A percentile compares a stretch with the other conserved stretches of the same genome.
These are phyloP conservation scores for Aspergillus bertholletiae DNA, from an alignment of 495 filamentous ascomycete genomes.

Conservation along the genomic window DNA sequence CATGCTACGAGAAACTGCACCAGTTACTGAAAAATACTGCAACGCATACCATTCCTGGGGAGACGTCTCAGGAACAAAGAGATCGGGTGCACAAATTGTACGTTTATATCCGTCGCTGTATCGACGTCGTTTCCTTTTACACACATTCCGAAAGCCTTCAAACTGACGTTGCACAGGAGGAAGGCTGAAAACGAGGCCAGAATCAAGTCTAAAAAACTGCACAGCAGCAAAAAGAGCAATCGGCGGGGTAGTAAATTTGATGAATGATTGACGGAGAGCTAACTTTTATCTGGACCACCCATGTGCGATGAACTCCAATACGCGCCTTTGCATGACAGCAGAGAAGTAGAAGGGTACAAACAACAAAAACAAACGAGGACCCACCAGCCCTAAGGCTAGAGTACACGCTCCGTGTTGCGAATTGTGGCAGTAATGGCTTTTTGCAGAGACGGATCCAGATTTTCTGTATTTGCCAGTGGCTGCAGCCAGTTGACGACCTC, in stretches of 20 bases:
- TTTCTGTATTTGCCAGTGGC: slow-evolving; percentile 48
- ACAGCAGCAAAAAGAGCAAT: slow-evolving; percentile 74
- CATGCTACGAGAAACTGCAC: slow-evolving; percentile 61
- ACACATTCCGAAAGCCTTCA: background rate
- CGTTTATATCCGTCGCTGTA: slow-evolving; percentile 33
- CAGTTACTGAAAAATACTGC: slow-evolving; percentile 53
- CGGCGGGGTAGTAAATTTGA: slow-evolving; percentile 51
- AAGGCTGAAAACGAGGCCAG: slow-evolving; percentile 68
- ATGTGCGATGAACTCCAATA: slow-evolving; percentile 2
- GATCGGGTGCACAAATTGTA: slow-evolving; percentile 64
- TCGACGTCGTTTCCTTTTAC: background rate
- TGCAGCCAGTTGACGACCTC: slow-evolving; percentile 61
- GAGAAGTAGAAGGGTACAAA: background rate
- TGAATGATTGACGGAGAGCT: slow-evolving; percentile 28
- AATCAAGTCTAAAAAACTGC: slow-evolving; percentile 70
- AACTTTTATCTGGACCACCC: slow-evolving; percentile 12
- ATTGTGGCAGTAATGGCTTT: slow-evolving; percentile 61
- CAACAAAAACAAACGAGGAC: background rate
- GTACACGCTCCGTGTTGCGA: slow-evolving; percentile 33
- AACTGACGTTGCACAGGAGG: slow-evolving; percentile 48
- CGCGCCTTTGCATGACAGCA: slow-evolving; percentile 14
- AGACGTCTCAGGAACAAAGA: slow-evolving; percentile 58
- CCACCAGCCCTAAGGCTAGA: slow-evolving; percentile 7
- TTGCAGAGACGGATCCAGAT: slow-evolving; percentile 61
- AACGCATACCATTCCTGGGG: slow-evolving; percentile 55